Percentiles rank a stretch among this genome's conserved stretches.
phyloP scores from a whole-genome alignment of 352 stramenopile genomes.

The Phytopythium sindhum region DNA sequence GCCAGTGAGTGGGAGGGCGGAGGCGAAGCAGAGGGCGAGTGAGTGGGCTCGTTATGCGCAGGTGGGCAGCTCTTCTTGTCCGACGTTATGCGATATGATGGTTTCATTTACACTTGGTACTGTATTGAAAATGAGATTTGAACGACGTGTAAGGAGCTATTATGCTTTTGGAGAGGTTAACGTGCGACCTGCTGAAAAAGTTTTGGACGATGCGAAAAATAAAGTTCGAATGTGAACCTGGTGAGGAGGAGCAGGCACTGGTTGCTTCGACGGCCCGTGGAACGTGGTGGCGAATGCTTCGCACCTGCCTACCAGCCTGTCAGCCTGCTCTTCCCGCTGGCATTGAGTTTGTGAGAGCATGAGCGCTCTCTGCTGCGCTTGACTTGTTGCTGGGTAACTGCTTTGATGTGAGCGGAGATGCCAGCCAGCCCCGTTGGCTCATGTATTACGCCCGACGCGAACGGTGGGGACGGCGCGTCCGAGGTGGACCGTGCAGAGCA shows the following conservation, averaged over 20 bases:
- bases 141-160: neutral
- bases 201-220: neutral
- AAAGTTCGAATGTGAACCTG: neutral
- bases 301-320: too few relatives aligned
- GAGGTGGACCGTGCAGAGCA: too few relatives aligned
- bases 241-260: neutral
- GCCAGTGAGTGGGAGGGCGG: constrained; percentile 1
- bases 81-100: neutral
- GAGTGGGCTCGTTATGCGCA: too few relatives aligned
- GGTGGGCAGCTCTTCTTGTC: neutral
- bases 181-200: neutral
- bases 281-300: neutral
- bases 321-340: too few relatives aligned
- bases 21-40: too few relatives aligned
- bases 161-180: neutral
- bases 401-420: too few relatives aligned
- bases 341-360: too few relatives aligned
- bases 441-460: too few relatives aligned
- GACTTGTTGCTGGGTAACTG: too few relatives aligned
- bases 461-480: too few relatives aligned
- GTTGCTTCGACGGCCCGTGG: neutral
- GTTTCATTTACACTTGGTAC: neutral
- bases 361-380: too few relatives aligned
- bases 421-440: too few relatives aligned
- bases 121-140: neutral